A percentile compares a stretch with the other conserved stretches of the same genome.
phyloP scores from a whole-genome alignment of 768 basidiomycete species.

The Glaciozyma martinii region DNA sequence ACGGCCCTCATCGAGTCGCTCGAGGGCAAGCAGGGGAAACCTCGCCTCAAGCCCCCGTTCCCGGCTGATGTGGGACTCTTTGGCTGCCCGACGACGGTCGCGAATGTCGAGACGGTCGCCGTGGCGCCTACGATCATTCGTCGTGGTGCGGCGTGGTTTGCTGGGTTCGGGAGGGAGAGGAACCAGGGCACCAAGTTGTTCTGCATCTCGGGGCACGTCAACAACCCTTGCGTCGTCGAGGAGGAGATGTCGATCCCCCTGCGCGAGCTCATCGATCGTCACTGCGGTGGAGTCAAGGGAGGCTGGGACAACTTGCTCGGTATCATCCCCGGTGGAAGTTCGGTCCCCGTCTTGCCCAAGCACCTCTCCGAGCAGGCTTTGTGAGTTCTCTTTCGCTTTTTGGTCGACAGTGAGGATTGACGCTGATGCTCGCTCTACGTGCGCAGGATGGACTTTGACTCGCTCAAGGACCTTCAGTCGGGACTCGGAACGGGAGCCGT shows the following conservation, averaged over 20 bases:
- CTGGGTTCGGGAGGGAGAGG: constrained; percentile 77
- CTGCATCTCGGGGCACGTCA: constrained; percentile 94
- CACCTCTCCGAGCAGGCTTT: constrained; percentile 75
- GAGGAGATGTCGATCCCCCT: constrained; percentile 98
- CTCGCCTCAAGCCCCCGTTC: constrained; percentile 94
- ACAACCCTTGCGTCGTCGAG: constrained; percentile 95
- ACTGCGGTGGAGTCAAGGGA: constrained; percentile 86
- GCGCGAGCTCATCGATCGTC: constrained; percentile 87
- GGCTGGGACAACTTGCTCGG: constrained; percentile 96
- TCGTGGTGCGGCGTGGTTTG: constrained; percentile 82
- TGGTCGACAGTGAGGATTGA: not conserved
- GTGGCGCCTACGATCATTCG: constrained; percentile 95
- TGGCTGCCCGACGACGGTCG: constrained; percentile 92
- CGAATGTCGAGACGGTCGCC: constrained; percentile 96
- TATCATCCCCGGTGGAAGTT: constrained; percentile 91
- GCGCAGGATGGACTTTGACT: constrained; percentile 91
- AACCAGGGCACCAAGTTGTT: constrained; percentile 96
- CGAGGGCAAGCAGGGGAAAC: constrained; percentile 98
- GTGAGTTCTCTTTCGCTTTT: constrained; percentile 46
- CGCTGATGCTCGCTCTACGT: not conserved
- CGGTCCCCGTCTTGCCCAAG: constrained; percentile 84
- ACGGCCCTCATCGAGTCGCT: constrained; percentile 94
- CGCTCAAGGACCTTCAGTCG: constrained; percentile 88
- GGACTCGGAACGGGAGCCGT: constrained; percentile 97
- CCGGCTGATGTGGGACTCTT: constrained; percentile 97